phyloP scores from a whole-genome alignment of 805 yeast species.

The Metschnikowia picachoensis region DNA sequence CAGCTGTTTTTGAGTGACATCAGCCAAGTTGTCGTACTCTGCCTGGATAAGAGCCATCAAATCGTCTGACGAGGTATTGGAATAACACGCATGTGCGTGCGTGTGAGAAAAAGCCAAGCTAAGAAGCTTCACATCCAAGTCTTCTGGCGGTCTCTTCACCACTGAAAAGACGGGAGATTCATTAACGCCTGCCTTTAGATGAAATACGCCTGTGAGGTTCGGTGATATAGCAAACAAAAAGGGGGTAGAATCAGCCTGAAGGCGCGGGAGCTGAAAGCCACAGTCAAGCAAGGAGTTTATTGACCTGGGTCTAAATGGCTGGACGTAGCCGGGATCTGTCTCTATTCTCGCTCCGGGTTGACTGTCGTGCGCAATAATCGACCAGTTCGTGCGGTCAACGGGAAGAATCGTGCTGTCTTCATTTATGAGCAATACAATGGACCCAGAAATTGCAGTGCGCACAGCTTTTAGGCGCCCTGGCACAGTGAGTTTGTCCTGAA shows the following conservation, averaged over 20 bases:
- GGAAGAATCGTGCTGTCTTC: slow-evolving; percentile 45
- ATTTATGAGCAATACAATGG: slow-evolving; percentile 35
- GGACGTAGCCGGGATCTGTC: neutral
- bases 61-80: slow-evolving; percentile 67
- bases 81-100: slow-evolving; percentile 69
- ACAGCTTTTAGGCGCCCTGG: slow-evolving; percentile 29
- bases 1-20: slow-evolving; percentile 18
- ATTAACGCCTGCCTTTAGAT: slow-evolving; percentile 14
- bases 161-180: slow-evolving; percentile 3
- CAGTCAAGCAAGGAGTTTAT: slow-evolving; percentile 47
- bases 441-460: slow-evolving; percentile 36
- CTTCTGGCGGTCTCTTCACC: neutral
- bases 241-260: slow-evolving; percentile 18
- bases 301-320: slow-evolving; percentile 20
- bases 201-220: slow-evolving; percentile 41
- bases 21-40: slow-evolving; percentile 13
- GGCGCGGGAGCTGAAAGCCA: slow-evolving; percentile 48
- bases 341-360: neutral
- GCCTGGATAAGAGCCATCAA: slow-evolving; percentile 52
- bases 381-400: slow-evolving; percentile 36
- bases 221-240: slow-evolving; percentile 46
- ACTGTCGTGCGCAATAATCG: slow-evolving; percentile 10
- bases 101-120: slow-evolving; percentile 58
- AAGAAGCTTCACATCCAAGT: slow-evolving; percentile 32
- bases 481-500: slow-evolving; percentile 28